phyloP scores from a whole-genome alignment of 1,284 basidiomycete species.

The Moniliophthora roreri region DNA sequence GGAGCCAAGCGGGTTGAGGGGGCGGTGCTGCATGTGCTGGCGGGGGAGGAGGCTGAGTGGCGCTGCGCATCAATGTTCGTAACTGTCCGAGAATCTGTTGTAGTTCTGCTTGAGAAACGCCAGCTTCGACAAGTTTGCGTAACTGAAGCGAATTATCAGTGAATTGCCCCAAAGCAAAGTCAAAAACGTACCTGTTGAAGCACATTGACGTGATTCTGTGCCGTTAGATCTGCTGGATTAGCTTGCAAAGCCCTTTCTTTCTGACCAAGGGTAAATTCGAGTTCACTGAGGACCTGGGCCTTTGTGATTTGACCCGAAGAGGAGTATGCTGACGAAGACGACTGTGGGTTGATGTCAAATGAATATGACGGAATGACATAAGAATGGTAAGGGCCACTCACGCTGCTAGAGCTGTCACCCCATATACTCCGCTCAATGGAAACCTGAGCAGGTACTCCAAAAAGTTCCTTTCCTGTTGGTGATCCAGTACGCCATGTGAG shows the following conservation, averaged over 20 bases:
- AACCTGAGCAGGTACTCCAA: constrained; percentile 71
- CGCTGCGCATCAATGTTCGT: constrained; percentile 59
- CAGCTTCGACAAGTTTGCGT: constrained; percentile 73
- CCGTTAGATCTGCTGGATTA: constrained; percentile 64
- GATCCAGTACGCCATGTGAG: constrained; percentile 89
- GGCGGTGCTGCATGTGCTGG: constrained; percentile 20
- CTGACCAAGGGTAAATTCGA: constrained; percentile 75
- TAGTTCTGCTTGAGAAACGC: constrained; percentile 80
- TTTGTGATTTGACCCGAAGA: constrained; percentile 53
- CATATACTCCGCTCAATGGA: constrained; percentile 79
- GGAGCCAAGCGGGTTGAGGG: constrained; percentile 25
- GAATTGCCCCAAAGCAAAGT: constrained; percentile 12
- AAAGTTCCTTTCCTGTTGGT: constrained; percentile 78
- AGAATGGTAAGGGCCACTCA: constrained; percentile 27
- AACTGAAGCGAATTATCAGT: constrained; percentile 45
- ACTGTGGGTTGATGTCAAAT: constrained; percentile 3
- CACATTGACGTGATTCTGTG: constrained; percentile 67
- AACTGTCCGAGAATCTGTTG: constrained; percentile 79
- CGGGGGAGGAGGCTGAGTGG: constrained; percentile 36
- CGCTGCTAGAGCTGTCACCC: constrained; percentile 48
- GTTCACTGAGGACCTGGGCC: constrained; percentile 76
- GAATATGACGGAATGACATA: neutral
- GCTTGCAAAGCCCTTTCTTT: constrained; percentile 67
- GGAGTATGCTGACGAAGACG: constrained; percentile 20
- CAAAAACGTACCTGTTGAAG: constrained; percentile 65